A percentile compares a stretch with the other conserved stretches of the same genome.
Evolutionary conservation across 202 grass and related monocot species (phyloP).

Genomic region (Carex sylvatica): DNA sequence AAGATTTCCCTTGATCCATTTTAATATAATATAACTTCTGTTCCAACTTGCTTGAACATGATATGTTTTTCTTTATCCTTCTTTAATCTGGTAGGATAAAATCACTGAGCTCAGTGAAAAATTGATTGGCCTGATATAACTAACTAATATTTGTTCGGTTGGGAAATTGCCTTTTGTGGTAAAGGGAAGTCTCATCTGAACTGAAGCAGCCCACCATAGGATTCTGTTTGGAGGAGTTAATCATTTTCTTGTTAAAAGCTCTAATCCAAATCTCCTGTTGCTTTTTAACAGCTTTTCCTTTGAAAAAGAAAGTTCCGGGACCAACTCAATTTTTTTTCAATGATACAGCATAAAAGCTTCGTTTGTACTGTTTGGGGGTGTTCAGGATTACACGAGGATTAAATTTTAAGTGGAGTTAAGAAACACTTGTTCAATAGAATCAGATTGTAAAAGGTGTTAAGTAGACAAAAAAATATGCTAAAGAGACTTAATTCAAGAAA

Average conservation of each 20-base stretch:
- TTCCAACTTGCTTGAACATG: background rate
- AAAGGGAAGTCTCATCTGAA: background rate
- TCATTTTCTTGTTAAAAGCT: slow-evolving; percentile 8
- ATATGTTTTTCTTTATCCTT: background rate
- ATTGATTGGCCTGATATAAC: background rate
- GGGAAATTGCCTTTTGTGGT: background rate
- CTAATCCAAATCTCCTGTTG: background rate
- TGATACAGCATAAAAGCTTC: background rate
- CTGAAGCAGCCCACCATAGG: background rate
- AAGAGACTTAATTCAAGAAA: too few species aligned
- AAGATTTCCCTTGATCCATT: background rate
- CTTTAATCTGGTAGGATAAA: background rate
- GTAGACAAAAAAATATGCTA: too few species aligned
- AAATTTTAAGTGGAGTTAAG: too few species aligned
- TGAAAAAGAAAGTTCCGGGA: background rate
- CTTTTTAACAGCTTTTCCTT: background rate
- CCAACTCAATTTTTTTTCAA: background rate
- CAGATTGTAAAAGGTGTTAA: too few species aligned
- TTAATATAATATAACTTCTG: background rate
- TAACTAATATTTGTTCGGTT: background rate
- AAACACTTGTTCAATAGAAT: too few species aligned
- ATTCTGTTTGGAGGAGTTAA: background rate
- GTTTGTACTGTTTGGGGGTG: too few species aligned
- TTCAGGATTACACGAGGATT: too few species aligned
- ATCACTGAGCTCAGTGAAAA: background rate